Evolutionary conservation across 306 rosid genomes (phyloP).

Genomic region (Hippophae tibetana): DNA sequence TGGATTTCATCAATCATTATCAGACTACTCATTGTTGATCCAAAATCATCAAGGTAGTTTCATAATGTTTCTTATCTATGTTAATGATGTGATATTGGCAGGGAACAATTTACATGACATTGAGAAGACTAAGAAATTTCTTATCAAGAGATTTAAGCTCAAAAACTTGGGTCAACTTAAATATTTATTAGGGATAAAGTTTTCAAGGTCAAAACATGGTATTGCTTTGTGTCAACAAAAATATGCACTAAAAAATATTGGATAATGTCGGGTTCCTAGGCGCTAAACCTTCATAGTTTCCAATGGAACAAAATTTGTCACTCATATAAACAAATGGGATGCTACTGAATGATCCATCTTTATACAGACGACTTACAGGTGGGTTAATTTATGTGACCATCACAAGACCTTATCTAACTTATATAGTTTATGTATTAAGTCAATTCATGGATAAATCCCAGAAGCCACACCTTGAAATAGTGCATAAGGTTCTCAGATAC

Average conservation of each 20-base stretch:
- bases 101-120: too few relatives aligned
- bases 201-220: too few relatives aligned
- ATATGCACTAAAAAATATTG: neutral
- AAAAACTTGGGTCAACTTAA: too few relatives aligned
- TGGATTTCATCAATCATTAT: too few relatives aligned
- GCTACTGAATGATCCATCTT: neutral
- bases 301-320: neutral
- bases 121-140: too few relatives aligned
- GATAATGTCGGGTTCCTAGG: neutral
- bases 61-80: too few relatives aligned
- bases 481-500: neutral
- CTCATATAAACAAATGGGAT: neutral
- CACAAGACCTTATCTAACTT: neutral
- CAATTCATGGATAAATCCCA: neutral
- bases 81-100: too few relatives aligned
- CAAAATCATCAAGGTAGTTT: too few relatives aligned
- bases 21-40: too few relatives aligned
- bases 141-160: too few relatives aligned
- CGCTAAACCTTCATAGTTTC: neutral
- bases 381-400: slow-evolving; percentile 1
- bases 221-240: too few relatives aligned
- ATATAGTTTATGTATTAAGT: neutral
- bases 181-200: too few relatives aligned
- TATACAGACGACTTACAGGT: neutral
- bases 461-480: neutral